Evolutionary conservation across 164 flowering plant species (phyloP), one percentile per base, ranked within the genome.

Genomic region (Vitis cinerea): DNA sequence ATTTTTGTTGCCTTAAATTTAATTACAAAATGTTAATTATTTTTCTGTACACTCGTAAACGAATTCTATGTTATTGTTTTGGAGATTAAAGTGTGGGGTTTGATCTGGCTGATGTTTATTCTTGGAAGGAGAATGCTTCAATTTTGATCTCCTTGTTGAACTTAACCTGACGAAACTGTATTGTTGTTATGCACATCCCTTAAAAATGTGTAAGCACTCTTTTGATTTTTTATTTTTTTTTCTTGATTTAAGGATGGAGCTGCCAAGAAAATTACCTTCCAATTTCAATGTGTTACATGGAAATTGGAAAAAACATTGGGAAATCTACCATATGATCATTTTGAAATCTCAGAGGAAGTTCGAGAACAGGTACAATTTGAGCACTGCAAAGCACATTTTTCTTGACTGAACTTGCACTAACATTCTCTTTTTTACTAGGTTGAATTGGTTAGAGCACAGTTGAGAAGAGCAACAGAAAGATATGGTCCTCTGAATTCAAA

Each of bases 331-430:
- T 90, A 82, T 72, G 84, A 88, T 69, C 80, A 74, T 31, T 86
- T 85, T 61, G 83, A 88, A 53, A 85, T 94, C 77, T 88, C 99
- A 12, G 97, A 90, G 66, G 99, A 94, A 84, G 97, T 94, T 53
- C 89, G 78, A 57, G 99, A 92, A 77, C 97, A 92, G 94, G 99
- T 94, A 81, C 1, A 50, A 19, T 14, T 65, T 57, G 23, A 16
- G 69, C 30, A 71, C 3, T 58, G 3, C 9, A 19, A 17, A 14
- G 15, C 19, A 23, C 2, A 9, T 16, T 54, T 64, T 14, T 55
- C 50, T 67, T 60, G 10, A 12, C 16, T 54, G 53, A 37, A 30
- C 19, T 48, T 56, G 10, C n/a, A 12, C 14, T 37, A 65, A 56
- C 44, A 12, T 10, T 16, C 11, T 59, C 19, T 66, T 11, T 67